Evolutionary conservation across 1,284 basidiomycete species (phyloP).

Genomic region (Malassezia sp.): DNA sequence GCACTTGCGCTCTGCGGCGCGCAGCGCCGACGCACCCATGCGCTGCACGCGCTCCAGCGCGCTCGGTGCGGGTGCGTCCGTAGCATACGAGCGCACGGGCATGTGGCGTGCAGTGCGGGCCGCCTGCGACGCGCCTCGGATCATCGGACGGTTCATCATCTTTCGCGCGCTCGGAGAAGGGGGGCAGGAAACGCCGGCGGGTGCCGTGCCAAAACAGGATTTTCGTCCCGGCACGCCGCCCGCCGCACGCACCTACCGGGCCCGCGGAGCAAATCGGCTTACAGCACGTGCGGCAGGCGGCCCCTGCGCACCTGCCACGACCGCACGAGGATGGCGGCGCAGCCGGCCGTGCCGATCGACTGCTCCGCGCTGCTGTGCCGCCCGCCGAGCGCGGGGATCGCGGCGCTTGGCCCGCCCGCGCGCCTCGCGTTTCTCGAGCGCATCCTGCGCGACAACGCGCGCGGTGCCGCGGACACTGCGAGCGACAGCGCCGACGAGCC

Average conservation of each 20-base stretch:
- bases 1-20: slow-evolving; percentile 11
- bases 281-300: background rate
- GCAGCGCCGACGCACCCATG: slow-evolving; percentile 1
- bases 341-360: slow-evolving; percentile 8
- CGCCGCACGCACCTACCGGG: too few relatives aligned
- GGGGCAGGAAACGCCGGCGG: too few relatives aligned
- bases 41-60: slow-evolving; percentile 10
- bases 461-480: background rate
- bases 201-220: too few relatives aligned
- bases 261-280: background rate
- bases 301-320: background rate
- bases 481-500: background rate
- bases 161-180: too few relatives aligned
- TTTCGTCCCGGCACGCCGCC: too few relatives aligned
- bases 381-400: background rate
- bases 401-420: background rate
- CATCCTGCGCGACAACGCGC: slow-evolving; percentile 11
- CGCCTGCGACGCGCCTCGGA: slow-evolving; percentile 7
- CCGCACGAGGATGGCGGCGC: background rate
- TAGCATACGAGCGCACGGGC: slow-evolving; percentile 6
- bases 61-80: background rate
- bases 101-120: slow-evolving; percentile 1
- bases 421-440: slow-evolving; percentile 10
- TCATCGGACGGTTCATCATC: slow-evolving; percentile 13
- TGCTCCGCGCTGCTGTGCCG: slow-evolving; percentile 15